Conservation (phyloP, 352 stramenopile genomes). For the Phytophthora fragariae region DNA sequence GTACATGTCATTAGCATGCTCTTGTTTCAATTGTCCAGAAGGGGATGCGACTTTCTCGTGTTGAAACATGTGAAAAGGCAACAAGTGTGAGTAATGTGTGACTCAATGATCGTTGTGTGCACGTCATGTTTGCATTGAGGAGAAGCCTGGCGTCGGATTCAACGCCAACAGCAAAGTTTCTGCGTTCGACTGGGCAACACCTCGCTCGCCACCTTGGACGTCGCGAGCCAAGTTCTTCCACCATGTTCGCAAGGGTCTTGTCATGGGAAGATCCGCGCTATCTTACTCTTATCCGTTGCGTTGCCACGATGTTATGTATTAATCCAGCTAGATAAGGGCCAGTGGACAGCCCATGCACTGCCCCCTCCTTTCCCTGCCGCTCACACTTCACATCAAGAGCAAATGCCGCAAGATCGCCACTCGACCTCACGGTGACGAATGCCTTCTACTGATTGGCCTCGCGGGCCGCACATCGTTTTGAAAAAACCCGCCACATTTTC, state of each 20-base stretch:
- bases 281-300: constrained; percentile 17
- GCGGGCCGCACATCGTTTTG: not conserved
- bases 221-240: constrained; percentile 1
- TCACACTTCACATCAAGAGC: constrained; percentile 34
- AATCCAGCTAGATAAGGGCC: constrained; percentile 30
- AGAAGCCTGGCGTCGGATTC: constrained; percentile 2
- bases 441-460: not conserved
- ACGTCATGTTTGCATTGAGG: constrained; percentile 10
- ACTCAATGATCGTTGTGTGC: not conserved
- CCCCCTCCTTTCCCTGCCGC: constrained; percentile 37
- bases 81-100: constrained; percentile 2
- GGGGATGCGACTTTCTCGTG: not conserved
- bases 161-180: constrained; percentile 19
- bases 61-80: constrained; percentile 3
- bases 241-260: not conserved
- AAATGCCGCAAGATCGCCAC: constrained; percentile 20
- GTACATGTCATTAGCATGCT: too few relatives aligned
- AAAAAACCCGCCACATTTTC: constrained; percentile 39
- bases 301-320: constrained; percentile 5
- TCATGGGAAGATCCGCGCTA: not conserved
- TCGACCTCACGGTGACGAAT: constrained; percentile 11
- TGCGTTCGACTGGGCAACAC: constrained; percentile 3
- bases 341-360: constrained; percentile 22
- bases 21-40: too few relatives aligned
- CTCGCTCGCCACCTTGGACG: not conserved